Base-by-base conservation (phyloP, 805 yeast genomes). In the Peterozyma toletana region DNA sequence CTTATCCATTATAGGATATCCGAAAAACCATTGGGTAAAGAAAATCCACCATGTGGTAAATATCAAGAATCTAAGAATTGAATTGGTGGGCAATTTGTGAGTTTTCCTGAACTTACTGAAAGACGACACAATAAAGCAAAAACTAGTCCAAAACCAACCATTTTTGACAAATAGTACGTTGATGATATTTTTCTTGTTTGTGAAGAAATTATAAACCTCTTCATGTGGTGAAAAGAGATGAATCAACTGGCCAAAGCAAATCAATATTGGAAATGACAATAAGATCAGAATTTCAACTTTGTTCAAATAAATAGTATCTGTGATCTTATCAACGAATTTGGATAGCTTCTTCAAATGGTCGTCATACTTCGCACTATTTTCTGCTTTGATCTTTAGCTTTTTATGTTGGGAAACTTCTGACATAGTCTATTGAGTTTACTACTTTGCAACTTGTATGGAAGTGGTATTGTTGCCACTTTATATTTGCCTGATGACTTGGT, bases 141-240 rank as follows among this genome's bases (percentile, higher is more conserved):
- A 5, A 0, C 78, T 60, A 1, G 96, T 89, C 98, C 97, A 93
- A 13, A 78, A 70, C 98, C 98, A 93, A 2, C 97, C 98, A 21
- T 71, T 73, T 55, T 91, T 93, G 34, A 91, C 96, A 58, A 93
- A 86, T 6, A 73, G 39, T 16, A 71, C 72, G 60, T 91, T 91
- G 48, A 90, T 56, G 14, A 88, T 30, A 56, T 87, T 88, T 41
- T 75, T 71, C 63, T 86, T 88, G 44, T 79, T 68, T 41, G 75
- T 73, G 59, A 69, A 75, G 60, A 72, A 74, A 50, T 71, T 68
- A 61, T 68, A 59, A 29, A 73, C 67, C 46, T 68, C 70, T 41
- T 71, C 79, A 14, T 56, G 46, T 15, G 73, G 75, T 5, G 80
- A 66, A 21, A 64, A 52, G 18, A 57, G 47, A 51, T 70, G 72